Conservation (phyloP, 805 yeast genomes). For the Candida multigemmis region DNA sequence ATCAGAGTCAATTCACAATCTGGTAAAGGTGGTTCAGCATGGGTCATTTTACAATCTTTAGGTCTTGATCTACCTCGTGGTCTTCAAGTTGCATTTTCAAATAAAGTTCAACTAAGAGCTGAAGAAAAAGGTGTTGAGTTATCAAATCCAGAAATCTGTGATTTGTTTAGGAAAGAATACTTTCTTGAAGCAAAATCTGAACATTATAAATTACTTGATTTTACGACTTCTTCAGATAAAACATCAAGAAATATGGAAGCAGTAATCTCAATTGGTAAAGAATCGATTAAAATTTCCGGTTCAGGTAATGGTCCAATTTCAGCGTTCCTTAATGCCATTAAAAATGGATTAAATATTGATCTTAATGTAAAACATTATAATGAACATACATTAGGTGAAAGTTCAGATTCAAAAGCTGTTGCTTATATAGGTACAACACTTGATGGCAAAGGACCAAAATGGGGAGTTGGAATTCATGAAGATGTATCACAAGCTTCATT, state of each 20-base stretch:
- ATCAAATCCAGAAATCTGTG: slow-evolving; percentile 55
- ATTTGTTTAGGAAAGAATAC: slow-evolving; percentile 47
- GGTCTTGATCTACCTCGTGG: slow-evolving; percentile 70
- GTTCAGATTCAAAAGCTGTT: slow-evolving; percentile 65
- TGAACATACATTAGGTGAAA: slow-evolving; percentile 74
- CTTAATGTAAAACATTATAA: slow-evolving; percentile 62
- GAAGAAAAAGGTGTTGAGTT: slow-evolving; percentile 63
- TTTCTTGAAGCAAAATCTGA: slow-evolving; percentile 24
- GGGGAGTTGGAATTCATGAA: slow-evolving; percentile 93
- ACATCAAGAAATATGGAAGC: slow-evolving; percentile 37
- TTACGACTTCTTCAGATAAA: slow-evolving; percentile 32
- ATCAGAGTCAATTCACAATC: slow-evolving; percentile 79
- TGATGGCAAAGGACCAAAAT: slow-evolving; percentile 32
- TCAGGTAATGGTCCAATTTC: slow-evolving; percentile 80
- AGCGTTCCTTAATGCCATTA: slow-evolving; percentile 57
- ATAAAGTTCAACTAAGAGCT: slow-evolving; percentile 54
- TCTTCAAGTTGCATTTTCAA: slow-evolving; percentile 61
- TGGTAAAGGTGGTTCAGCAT: slow-evolving; percentile 86
- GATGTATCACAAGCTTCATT: slow-evolving; percentile 85
- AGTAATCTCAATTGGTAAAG: slow-evolving; percentile 38
- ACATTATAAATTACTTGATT: slow-evolving; percentile 35
- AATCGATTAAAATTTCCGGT: slow-evolving; percentile 38
- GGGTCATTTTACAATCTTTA: slow-evolving; percentile 63
- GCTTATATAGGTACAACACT: slow-evolving; percentile 45
- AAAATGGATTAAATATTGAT: slow-evolving; percentile 34